Evolutionary conservation across 2,329 filamentous ascomycete species (phyloP), one percentile per base, ranked within the genome.

Genomic region (Exophiala calicioides): DNA sequence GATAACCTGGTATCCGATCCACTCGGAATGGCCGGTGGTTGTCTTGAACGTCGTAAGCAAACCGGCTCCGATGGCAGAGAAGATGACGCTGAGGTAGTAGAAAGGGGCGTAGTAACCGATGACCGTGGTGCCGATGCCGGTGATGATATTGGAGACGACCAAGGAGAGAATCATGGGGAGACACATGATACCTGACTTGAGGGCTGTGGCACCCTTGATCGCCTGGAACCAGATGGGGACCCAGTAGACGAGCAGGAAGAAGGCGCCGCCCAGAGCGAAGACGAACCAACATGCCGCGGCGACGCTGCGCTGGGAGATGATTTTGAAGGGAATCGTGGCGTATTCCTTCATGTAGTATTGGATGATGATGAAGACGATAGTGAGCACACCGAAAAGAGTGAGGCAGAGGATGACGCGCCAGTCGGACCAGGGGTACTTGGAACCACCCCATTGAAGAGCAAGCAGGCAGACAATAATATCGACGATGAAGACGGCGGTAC

Each of bases 161-260:
- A 67, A 47, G 0, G 65, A 52, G 2, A 72, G 50, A 15, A 72
- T 62, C 59, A 70, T 59, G 6, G 69, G 68, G 4, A 71, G 56
- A 36, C 62, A 66, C 40, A 67, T 67, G 37, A 76, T 72, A 13
- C 72, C 73, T 5, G 71, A 73, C 27, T 70, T 65, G 37, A 70
- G 65, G 5, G 73, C 71, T 3, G 63, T 62, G 9, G 63, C 64
- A 4, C 65, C 65, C 41, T 69, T 68, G 50, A 74, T 67, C 4
- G 69, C 71, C 52, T 77, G 72, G 56, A 76, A 75, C 64, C 68
- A 75, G 41, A 74, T 66, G 0, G 72, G 70, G 1, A 74, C 46
- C 47, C 67, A 71, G 34, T 68, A 72, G 12, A 71, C 57, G 33
- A 72, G 55, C 30, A 70, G 65, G 29, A 68, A 63, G 52, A 73